phyloP scores from a whole-genome alignment of 371 early-diverging fungal genomes.

The Lichtheimia ramosa region DNA sequence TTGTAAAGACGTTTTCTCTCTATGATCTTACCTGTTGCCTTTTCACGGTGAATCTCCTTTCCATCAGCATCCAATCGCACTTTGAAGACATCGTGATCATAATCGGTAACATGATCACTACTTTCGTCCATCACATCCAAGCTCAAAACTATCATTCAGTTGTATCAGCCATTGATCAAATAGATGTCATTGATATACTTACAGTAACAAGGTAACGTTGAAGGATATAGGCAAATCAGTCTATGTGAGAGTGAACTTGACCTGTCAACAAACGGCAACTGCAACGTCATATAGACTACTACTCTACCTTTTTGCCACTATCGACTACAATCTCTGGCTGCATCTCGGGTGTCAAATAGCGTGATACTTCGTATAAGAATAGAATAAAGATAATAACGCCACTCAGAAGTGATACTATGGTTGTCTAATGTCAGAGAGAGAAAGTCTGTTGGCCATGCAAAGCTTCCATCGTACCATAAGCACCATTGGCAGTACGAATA shows the following conservation, averaged over 20 bases:
- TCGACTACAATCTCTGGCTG: conserved; percentile 84
- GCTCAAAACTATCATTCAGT: conserved; percentile 62
- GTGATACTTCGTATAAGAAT: conserved; percentile 75
- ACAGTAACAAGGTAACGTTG: conserved; percentile 89
- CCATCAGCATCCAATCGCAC: conserved; percentile 75
- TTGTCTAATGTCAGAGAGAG: neutral
- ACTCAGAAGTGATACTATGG: conserved; percentile 76
- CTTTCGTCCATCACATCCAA: conserved; percentile 94
- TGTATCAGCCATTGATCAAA: neutral
- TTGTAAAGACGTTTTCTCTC: too few relatives aligned
- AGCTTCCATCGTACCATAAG: conserved; percentile 55
- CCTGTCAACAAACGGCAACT: too few relatives aligned
- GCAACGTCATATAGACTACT: neutral
- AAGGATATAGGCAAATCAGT: conserved; percentile 86
- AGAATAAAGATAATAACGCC: conserved; percentile 70
- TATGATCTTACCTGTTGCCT: conserved; percentile 38
- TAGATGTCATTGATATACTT: conserved; percentile 28
- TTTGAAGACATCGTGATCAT: conserved; percentile 80
- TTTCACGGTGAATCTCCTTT: conserved; percentile 57
- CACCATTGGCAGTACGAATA: conserved; percentile 87
- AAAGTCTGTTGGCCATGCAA: too few relatives aligned
- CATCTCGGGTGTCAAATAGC: conserved; percentile 70
- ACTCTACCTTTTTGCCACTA: conserved; percentile 63
- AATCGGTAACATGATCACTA: conserved; percentile 79
- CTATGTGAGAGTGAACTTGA: conserved; percentile 8